phyloP scores from a whole-genome alignment of 108 stramenopile genomes.

The Skeletonema tropicum region DNA sequence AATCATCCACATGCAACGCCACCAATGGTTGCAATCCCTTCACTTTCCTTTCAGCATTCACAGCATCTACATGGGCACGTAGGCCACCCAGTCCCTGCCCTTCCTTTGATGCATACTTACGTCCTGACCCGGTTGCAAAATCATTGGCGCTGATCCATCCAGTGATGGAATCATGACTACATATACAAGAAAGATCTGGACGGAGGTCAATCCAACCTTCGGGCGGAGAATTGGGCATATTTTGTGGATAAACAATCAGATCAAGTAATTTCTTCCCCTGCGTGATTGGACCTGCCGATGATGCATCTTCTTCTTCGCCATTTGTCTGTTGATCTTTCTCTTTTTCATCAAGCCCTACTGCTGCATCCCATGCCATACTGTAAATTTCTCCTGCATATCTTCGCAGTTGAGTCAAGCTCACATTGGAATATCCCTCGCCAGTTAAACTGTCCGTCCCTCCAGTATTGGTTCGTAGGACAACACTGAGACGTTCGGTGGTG shows the following conservation, averaged over 20 bases:
- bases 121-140: slow-evolving; percentile 57
- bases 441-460: slow-evolving; percentile 23
- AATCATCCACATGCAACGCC: slow-evolving; percentile 75
- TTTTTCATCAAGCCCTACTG: slow-evolving; percentile 45
- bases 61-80: slow-evolving; percentile 66
- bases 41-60: slow-evolving; percentile 71
- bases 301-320: neutral
- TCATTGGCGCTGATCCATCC: slow-evolving; percentile 73
- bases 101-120: slow-evolving; percentile 26
- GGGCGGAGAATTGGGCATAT: slow-evolving; percentile 85
- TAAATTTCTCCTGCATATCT: slow-evolving; percentile 89
- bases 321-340: slow-evolving; percentile 8
- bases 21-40: slow-evolving; percentile 57
- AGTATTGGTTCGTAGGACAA: slow-evolving; percentile 68
- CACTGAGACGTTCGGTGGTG: slow-evolving; percentile 63
- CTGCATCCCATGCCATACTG: slow-evolving; percentile 79
- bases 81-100: slow-evolving; percentile 74
- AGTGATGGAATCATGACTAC: slow-evolving; percentile 75
- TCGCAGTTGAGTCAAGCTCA: slow-evolving; percentile 70
- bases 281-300: slow-evolving; percentile 16
- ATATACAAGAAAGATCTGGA: slow-evolving; percentile 72
- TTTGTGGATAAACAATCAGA: slow-evolving; percentile 88
- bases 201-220: slow-evolving; percentile 76
- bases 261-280: slow-evolving; percentile 60
- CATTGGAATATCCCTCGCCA: slow-evolving; percentile 29